Base-by-base conservation (phyloP, 768 basidiomycete genomes). In the Serendipita indica region DNA sequence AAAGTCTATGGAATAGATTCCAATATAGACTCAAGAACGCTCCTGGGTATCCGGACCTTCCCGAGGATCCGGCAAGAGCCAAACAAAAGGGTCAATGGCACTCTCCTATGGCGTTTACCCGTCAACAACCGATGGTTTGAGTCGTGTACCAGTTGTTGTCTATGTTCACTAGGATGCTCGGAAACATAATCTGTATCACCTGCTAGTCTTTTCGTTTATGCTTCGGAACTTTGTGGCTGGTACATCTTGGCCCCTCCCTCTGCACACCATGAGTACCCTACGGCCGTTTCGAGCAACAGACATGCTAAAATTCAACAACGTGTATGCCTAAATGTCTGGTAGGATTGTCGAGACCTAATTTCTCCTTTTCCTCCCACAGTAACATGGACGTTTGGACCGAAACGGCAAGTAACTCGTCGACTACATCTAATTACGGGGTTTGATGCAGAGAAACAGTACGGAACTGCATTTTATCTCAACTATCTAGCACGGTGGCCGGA, bases 331-430 rank as follows among this genome's bases (percentile, higher is more conserved):
- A 2, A 52, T 58, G 25, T 33, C 30, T 37, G 10, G n/a, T 18
- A 1, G n/a, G 32, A 30, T 30, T 52, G 20, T 28, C 49, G 12
- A 16, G 20, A n/a, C n/a, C n/a, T n/a, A n/a, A n/a, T n/a, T 34
- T 41, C 63, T 58, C 61, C 33, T 67, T 37, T 12, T 30, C 60
- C 59, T 45, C 4, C 56, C 52, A 1, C 69, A 91, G 89, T 61
- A 98, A 99, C 71, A 72, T 94, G 66, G 94, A 98, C 69, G 75
- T 92, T 43, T 97, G 90, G 90, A 97, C 96, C 43, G 94, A 98
- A 72, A 98, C 96, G 20, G 93, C 91, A 65, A 66, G 83, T 72
- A 12, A 20, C 27, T 20, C 16, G 2, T 57, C 49, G 39, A n/a
- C 10, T 33, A 60, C 41, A 25, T 4, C n/a, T n/a, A n/a, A n/a